Percentiles rank a stretch among this genome's conserved stretches.
phyloP scores from a whole-genome alignment of 352 stramenopile species.

The Pilasporangium apinafurcum region DNA sequence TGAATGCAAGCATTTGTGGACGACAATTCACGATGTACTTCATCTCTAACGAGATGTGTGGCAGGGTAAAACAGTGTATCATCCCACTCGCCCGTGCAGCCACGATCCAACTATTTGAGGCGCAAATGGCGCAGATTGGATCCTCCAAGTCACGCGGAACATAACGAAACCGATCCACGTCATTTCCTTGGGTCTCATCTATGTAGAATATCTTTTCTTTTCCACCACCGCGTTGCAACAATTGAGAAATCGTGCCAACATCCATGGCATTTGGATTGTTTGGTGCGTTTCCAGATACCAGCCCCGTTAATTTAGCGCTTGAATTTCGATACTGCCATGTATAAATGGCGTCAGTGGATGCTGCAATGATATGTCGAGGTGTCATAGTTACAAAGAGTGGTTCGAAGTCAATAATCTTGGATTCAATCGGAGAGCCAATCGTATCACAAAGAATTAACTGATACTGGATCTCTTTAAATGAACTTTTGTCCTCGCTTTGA shows the following conservation, averaged over 20 bases:
- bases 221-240: conserved; percentile 53
- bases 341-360: conserved; percentile 83
- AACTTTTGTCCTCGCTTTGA: conserved; percentile 6
- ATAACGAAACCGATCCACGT: conserved; percentile 71
- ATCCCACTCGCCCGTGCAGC: conserved; percentile 76
- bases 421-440: conserved; percentile 79
- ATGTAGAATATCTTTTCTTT: conserved; percentile 90
- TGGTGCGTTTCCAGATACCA: conserved; percentile 24
- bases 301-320: conserved; percentile 64
- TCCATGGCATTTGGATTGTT: conserved; percentile 32
- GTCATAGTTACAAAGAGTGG: conserved; percentile 87
- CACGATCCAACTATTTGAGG: conserved; percentile 81
- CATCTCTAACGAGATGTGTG: conserved; percentile 89
- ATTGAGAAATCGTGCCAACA: conserved; percentile 54
- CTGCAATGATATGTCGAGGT: conserved; percentile 71
- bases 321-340: conserved; percentile 92
- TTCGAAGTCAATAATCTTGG: conserved; percentile 81
- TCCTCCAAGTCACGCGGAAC: conserved; percentile 66
- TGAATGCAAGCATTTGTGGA: conserved; percentile 79
- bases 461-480: conserved; percentile 71
- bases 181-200: conserved; percentile 73
- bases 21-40: conserved; percentile 84
- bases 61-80: conserved; percentile 88
- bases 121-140: conserved; percentile 81
- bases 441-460: conserved; percentile 85